Evolutionary conservation across 2,329 filamentous ascomycete genomes (phyloP).

Genomic region (Camptophora hylomeconis): DNA sequence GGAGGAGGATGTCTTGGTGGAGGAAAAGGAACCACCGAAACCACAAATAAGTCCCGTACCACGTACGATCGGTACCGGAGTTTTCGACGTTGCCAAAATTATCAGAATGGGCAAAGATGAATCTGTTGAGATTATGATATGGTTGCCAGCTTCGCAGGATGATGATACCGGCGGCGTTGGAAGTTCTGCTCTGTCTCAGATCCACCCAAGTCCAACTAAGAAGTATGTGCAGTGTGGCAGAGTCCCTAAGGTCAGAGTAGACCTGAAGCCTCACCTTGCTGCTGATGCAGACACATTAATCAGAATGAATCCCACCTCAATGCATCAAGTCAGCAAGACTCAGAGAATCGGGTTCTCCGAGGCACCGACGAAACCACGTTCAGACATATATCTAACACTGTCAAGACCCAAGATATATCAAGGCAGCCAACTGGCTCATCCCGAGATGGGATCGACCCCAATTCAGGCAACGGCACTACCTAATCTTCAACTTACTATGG

Average conservation of each 20-base stretch:
- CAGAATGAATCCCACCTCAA: slow-evolving; percentile 72
- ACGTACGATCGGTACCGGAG: slow-evolving; percentile 53
- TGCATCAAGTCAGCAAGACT: slow-evolving; percentile 69
- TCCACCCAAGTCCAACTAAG: slow-evolving; percentile 62
- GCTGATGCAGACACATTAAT: slow-evolving; percentile 69
- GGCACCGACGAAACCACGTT: slow-evolving; percentile 73
- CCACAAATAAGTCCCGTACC: slow-evolving; percentile 12
- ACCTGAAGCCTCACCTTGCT: slow-evolving; percentile 64
- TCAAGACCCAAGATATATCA: slow-evolving; percentile 64
- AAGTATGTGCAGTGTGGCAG: slow-evolving; percentile 60
- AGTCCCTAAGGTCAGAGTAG: slow-evolving; percentile 66
- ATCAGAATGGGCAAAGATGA: slow-evolving; percentile 58
- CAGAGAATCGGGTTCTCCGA: slow-evolving; percentile 88
- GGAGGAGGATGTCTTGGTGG: no score
- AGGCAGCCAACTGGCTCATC: slow-evolving; percentile 49
- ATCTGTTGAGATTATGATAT: slow-evolving; percentile 52
- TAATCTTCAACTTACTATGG: slow-evolving; percentile 78
- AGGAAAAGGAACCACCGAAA: slow-evolving; percentile 7
- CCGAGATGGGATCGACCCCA: slow-evolving; percentile 68
- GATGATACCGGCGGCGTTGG: slow-evolving; percentile 46
- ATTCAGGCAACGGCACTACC: slow-evolving; percentile 51
- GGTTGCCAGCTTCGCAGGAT: slow-evolving; percentile 48
- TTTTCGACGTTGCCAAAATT: slow-evolving; percentile 61
- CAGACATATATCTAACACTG: slow-evolving; percentile 88
- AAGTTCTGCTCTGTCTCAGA: slow-evolving; percentile 57